Conservation (phyloP, 2,329 filamentous ascomycete genomes). For the Hypoxylon sp. region DNA sequence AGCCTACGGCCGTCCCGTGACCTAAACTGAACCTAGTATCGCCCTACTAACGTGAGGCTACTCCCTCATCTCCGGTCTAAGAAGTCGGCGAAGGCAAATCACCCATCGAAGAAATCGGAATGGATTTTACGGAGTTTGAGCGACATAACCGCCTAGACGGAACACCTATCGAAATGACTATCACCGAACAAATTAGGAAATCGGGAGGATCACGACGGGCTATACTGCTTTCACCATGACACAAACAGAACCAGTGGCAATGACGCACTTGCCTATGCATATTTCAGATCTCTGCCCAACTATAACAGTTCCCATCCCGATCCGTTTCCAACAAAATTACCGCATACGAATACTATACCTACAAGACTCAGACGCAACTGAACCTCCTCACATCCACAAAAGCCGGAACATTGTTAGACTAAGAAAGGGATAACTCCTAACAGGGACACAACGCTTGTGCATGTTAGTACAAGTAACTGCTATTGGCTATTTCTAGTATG, state of each 20-base stretch:
- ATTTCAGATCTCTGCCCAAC: not conserved
- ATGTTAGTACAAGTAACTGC: not conserved
- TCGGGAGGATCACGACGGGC: conserved; percentile 1
- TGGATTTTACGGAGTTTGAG: conserved; percentile 1
- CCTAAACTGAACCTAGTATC: not conserved
- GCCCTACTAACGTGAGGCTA: not conserved
- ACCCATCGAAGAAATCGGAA: conserved; percentile 6
- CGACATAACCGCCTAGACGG: not conserved
- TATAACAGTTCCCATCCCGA: conserved; percentile 1
- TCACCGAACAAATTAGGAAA: not conserved
- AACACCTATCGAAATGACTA: not conserved
- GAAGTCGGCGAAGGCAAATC: not conserved
- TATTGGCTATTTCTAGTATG: not conserved
- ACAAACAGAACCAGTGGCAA: not conserved
- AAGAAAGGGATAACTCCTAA: not conserved
- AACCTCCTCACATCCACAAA: not conserved
- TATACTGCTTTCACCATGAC: not conserved
- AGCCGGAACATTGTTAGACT: not conserved
- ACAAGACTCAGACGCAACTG: not conserved
- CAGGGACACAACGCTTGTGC: not conserved
- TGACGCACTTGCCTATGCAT: not conserved
- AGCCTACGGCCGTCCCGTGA: not conserved
- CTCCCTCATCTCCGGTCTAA: not conserved
- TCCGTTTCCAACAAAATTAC: not conserved
- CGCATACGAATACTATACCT: not conserved